Percentiles rank a stretch among this genome's conserved stretches.
Conservation (phyloP, 1,139 yeast genomes). For the Scheffersomyces segobiensis region DNA sequence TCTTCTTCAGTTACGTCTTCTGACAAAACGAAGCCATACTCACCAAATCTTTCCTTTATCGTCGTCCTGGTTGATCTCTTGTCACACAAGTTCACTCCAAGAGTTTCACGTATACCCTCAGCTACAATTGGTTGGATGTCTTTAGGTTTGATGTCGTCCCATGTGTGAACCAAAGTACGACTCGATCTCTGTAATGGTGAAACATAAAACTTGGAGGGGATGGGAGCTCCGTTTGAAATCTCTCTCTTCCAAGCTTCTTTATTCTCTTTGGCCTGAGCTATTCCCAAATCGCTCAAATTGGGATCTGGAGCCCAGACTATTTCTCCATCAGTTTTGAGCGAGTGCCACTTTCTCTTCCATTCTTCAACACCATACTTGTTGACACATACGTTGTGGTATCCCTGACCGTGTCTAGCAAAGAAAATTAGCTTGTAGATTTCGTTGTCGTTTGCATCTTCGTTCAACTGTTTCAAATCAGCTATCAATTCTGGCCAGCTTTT, state of each 20-base stretch:
- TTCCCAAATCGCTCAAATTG: constrained; percentile 39
- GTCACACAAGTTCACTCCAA: constrained; percentile 24
- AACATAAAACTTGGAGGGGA: constrained; percentile 24
- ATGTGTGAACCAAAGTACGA: constrained; percentile 20
- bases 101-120: constrained; percentile 15
- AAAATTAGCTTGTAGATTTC: constrained; percentile 39
- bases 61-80: constrained; percentile 27
- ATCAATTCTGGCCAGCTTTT: constrained; percentile 34
- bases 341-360: constrained; percentile 46
- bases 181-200: constrained; percentile 26
- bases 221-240: constrained; percentile 18
- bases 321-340: constrained; percentile 41
- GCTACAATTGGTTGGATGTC: constrained; percentile 12
- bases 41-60: constrained; percentile 35
- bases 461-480: constrained; percentile 27
- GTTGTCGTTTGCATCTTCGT: constrained; percentile 22
- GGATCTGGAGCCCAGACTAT: constrained; percentile 52
- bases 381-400: constrained; percentile 45
- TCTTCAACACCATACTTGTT: constrained; percentile 40
- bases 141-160: constrained; percentile 20
- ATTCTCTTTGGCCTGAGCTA: constrained; percentile 34
- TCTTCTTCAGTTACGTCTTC: constrained; percentile 21
- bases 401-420: constrained; percentile 49
- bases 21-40: constrained; percentile 31
- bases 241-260: constrained; percentile 20